These are phyloP conservation scores for Phytophthora citricola DNA, from an alignment of 352 stramenopile species.

Conservation along the genomic window DNA sequence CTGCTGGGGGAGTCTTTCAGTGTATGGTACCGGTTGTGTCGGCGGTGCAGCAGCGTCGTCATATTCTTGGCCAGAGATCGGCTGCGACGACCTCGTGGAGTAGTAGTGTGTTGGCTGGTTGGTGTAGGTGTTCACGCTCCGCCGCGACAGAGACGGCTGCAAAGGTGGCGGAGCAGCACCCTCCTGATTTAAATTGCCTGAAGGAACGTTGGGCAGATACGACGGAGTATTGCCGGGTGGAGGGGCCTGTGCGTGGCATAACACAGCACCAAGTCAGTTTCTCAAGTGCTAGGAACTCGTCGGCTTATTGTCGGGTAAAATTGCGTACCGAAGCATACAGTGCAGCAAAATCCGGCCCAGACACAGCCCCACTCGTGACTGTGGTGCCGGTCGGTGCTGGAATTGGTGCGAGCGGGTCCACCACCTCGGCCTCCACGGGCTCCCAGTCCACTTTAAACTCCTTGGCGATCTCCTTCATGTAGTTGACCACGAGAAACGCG, in stretches of 20 bases:
- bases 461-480: conserved; percentile 96
- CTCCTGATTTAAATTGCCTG: conserved; percentile 31
- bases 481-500: conserved; percentile 94
- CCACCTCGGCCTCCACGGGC: conserved; percentile 76
- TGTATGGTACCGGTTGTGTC: conserved; percentile 15
- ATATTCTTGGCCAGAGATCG: conserved; percentile 13
- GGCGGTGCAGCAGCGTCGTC: conserved; percentile 19
- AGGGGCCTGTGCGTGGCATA: conserved; percentile 40
- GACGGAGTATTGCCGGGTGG: conserved; percentile 51
- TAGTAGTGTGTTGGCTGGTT: conserved; percentile 50
- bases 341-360: conserved; percentile 81
- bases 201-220: conserved; percentile 51
- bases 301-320: too few species aligned
- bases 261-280: neutral
- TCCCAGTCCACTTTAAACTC: conserved; percentile 96
- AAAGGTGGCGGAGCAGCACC: conserved; percentile 19
- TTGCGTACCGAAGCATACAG: conserved; percentile 68
- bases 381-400: conserved; percentile 88
- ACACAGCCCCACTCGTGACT: conserved; percentile 81
- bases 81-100: conserved; percentile 23
- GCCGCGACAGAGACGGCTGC: conserved; percentile 38
- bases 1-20: conserved; percentile 12
- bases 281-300: too few species aligned
- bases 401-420: conserved; percentile 88
- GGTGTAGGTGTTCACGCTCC: conserved; percentile 45